Conservation (phyloP, 805 yeast genomes). For the Candida maris region DNA sequence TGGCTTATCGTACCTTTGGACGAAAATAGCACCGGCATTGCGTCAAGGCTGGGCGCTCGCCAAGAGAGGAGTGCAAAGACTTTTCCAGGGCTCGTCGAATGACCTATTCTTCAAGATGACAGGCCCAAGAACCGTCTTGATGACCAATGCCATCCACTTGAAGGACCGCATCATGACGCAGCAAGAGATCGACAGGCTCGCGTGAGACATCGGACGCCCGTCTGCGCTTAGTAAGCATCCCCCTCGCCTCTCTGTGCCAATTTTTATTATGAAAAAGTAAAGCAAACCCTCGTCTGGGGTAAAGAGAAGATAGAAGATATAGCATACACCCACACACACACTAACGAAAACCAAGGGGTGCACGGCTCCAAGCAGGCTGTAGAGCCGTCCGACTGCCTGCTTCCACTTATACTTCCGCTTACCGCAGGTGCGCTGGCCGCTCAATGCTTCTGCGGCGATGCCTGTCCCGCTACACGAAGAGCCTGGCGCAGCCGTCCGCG, state of each 20-base stretch:
- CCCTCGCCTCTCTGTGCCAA: too few species aligned
- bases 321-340: neutral
- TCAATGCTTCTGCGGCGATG: neutral
- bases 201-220: too few species aligned
- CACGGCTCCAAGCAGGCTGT: too few species aligned
- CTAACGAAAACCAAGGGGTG: neutral
- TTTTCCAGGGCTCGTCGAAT: constrained; percentile 19
- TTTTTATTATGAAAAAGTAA: too few species aligned
- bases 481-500: constrained; percentile 1
- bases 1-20: neutral
- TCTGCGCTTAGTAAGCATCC: too few species aligned
- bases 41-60: neutral
- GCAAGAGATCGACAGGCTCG: constrained; percentile 21
- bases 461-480: neutral
- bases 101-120: constrained; percentile 25
- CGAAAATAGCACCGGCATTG: neutral
- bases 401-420: too few species aligned
- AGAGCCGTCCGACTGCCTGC: too few species aligned
- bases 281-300: too few species aligned
- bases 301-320: too few species aligned
- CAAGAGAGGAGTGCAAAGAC: constrained; percentile 4
- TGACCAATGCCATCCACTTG: constrained; percentile 26
- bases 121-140: constrained; percentile 32
- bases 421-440: too few species aligned
- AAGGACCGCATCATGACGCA: constrained; percentile 22